Evolutionary conservation across 176 grass and related monocot species (phyloP), one percentile per base, ranked within the genome.

Genomic region (Hordeum marinum): DNA sequence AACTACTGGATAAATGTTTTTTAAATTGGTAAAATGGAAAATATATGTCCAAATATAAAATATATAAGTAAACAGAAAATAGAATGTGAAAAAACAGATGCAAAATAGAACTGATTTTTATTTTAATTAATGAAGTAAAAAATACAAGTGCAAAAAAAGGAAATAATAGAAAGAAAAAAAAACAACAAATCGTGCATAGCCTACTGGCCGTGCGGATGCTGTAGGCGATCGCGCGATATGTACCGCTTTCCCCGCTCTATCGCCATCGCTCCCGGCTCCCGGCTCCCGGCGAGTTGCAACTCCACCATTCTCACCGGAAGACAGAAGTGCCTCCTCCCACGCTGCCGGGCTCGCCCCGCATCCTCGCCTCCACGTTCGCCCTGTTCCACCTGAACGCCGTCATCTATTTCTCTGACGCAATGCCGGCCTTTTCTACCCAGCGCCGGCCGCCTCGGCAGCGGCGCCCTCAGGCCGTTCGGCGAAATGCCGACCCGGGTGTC

Each of bases 391-490:
- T 8, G 20, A 21, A 3, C 57, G 7, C 52, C 20, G 14, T 6
- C 14, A 17, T 34, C 63, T 4, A 35, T 32, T 32, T 0, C 31
- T 66, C 29, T 17, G 29, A 35, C 15, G 63, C 62, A 64, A 64
- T 7, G 26, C 25, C 62, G 26, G 62, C 12, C 12, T 64, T 31
- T 31, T 14, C 0, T 29, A 25, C 25, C 10, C 3, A 6, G 27
- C 54, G 9, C 6, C 39, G 29, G 43, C 18, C 37, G 39, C 25
- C 40, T 45, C 8, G 42, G 67, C 72, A 27, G 55, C 57, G 20
- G 9, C 9, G 80, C 54, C 1, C 62, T 45, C 52, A 21, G 17
- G 80, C 63, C 60, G 80, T 77, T 83, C 73, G 80, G 82, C 57
- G 63, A 29, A 83, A 88, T 78, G 80, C 37, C 55, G 40, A 45